phyloP scores from a whole-genome alignment of 2,329 filamentous ascomycete species.

The Dothideomycetes sp. region DNA sequence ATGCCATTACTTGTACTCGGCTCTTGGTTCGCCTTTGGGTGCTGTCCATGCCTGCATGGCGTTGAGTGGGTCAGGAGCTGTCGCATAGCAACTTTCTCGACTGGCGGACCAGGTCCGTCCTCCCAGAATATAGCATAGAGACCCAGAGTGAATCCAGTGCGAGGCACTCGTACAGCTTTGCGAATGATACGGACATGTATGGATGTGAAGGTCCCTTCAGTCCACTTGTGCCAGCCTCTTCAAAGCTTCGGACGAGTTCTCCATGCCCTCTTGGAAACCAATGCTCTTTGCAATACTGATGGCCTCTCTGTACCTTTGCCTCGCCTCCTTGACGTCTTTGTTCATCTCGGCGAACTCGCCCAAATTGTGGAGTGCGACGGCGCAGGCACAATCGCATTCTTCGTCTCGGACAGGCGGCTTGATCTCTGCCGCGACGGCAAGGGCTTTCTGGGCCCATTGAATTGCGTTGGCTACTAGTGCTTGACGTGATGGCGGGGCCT shows the following conservation, averaged over 20 bases:
- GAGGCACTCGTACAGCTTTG: too few species aligned
- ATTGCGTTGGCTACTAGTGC: slow-evolving; percentile 58
- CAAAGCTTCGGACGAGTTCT: slow-evolving; percentile 29
- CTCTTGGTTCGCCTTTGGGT: too few species aligned
- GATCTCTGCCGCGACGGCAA: slow-evolving; percentile 56
- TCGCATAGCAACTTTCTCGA: too few species aligned
- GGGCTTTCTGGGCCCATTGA: slow-evolving; percentile 69
- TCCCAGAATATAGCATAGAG: too few species aligned
- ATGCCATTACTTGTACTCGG: too few species aligned
- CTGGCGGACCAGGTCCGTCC: too few species aligned
- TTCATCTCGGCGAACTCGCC: slow-evolving; percentile 73
- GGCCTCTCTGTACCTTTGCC: slow-evolving; percentile 58
- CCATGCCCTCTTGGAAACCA: slow-evolving; percentile 34
- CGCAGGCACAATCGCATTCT: slow-evolving; percentile 77
- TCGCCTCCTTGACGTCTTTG: slow-evolving; percentile 54
- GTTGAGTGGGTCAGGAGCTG: too few species aligned
- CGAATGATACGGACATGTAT: too few species aligned
- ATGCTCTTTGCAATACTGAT: slow-evolving; percentile 43
- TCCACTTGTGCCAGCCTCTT: slow-evolving; percentile 19
- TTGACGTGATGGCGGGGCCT: slow-evolving; percentile 33
- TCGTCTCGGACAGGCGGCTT: slow-evolving; percentile 54
- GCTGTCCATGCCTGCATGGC: too few species aligned
- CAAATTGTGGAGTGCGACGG: slow-evolving; percentile 74
- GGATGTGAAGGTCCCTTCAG: background rate
- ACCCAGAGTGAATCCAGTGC: too few species aligned